Conservation (phyloP, 768 basidiomycete species). For the Rhizopogon vesiculosus region DNA sequence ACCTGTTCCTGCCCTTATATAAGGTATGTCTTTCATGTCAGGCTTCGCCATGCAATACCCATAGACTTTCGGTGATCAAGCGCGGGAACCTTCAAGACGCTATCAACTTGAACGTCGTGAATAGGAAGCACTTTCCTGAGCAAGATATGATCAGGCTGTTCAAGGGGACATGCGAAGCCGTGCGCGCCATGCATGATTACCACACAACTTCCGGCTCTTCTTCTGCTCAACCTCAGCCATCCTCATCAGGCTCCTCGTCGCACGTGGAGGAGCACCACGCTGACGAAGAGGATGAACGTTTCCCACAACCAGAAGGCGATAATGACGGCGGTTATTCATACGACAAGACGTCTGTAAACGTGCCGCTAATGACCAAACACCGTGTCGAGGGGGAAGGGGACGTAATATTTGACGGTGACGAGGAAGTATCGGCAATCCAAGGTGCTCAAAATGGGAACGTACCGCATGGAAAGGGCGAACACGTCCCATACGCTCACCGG, state of each 20-base stretch:
- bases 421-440: conserved; percentile 50
- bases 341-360: conserved; percentile 36
- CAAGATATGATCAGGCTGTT: conserved; percentile 85
- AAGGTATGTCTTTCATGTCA: conserved; percentile 45
- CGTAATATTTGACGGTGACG: conserved; percentile 77
- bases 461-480: conserved; percentile 39
- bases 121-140: conserved; percentile 81
- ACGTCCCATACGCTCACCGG: conserved; percentile 91
- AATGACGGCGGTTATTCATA: conserved; percentile 74
- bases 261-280: conserved; percentile 26
- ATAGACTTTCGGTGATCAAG: conserved; percentile 33
- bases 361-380: conserved; percentile 60
- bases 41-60: neutral
- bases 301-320: conserved; percentile 75
- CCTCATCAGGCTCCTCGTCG: conserved; percentile 20
- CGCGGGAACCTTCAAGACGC: conserved; percentile 93
- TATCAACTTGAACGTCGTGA: conserved; percentile 82
- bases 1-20: conserved; percentile 93
- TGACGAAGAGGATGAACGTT: conserved; percentile 58
- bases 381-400: conserved; percentile 50
- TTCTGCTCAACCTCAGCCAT: conserved; percentile 17
- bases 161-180: conserved; percentile 90
- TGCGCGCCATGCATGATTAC: conserved; percentile 93
- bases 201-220: conserved; percentile 39
- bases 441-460: conserved; percentile 32